Percentiles rank a stretch among this genome's conserved stretches.
phyloP scores from a whole-genome alignment of 371 early-diverging fungal species.

The Batkoa obscura region DNA sequence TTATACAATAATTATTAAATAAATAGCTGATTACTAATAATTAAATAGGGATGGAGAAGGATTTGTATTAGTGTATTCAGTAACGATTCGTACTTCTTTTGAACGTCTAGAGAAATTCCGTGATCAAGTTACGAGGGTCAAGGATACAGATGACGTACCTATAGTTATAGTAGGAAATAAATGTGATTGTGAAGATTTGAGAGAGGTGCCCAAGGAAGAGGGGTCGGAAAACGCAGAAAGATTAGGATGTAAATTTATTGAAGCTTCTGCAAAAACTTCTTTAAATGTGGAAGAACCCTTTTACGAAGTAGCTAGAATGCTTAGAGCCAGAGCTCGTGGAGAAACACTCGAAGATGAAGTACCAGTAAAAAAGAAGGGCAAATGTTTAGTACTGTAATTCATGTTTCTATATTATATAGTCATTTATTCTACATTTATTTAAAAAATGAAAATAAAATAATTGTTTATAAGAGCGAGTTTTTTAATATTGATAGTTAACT shows the following conservation, averaged over 20 bases:
- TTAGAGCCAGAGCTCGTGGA: no score
- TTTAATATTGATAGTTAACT: no score
- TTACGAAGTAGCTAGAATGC: slow-evolving; percentile 25
- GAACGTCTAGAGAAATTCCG: slow-evolving; percentile 35
- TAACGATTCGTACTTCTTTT: slow-evolving; percentile 49
- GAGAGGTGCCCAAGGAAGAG: slow-evolving; percentile 28
- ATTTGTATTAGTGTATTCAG: slow-evolving; percentile 72
- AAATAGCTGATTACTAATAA: background rate
- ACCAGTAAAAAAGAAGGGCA: no score
- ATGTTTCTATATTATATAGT: no score
- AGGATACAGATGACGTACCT: slow-evolving; percentile 37
- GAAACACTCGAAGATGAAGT: no score
- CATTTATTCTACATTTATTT: no score
- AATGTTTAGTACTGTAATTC: no score
- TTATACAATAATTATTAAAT: slow-evolving; percentile 5
- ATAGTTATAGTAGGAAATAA: slow-evolving; percentile 39
- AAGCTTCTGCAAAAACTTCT: slow-evolving; percentile 70
- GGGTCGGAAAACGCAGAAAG: slow-evolving; percentile 48
- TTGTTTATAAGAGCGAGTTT: no score
- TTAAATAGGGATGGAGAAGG: slow-evolving; percentile 59
- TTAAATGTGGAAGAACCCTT: slow-evolving; percentile 54
- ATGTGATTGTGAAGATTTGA: slow-evolving; percentile 23
- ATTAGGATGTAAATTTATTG: slow-evolving; percentile 50
- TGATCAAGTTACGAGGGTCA: slow-evolving; percentile 42
- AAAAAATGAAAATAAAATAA: no score